Evolutionary conservation across 306 rosid species (phyloP).

Genomic region (Abrus precatorius): DNA sequence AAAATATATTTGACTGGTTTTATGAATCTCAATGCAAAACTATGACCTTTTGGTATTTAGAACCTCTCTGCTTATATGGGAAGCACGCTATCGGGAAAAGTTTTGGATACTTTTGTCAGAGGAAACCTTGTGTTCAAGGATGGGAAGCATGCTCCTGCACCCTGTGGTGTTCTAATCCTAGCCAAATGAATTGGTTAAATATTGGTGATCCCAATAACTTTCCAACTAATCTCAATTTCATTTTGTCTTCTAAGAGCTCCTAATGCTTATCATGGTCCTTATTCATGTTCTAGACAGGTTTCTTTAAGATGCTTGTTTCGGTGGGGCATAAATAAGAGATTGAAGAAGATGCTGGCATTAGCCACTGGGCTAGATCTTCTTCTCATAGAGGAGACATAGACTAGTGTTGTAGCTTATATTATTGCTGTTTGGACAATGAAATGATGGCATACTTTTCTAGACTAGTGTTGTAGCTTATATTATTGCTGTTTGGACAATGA

Average conservation of each 20-base stretch:
- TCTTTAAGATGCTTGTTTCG: conserved; percentile 21
- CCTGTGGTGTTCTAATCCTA: conserved; percentile 81
- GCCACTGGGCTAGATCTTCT: conserved; percentile 4
- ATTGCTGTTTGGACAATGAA: background rate
- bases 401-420: conserved; percentile 22
- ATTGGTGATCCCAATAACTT: conserved; percentile 30
- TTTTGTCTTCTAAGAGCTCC: background rate
- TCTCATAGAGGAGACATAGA: background rate
- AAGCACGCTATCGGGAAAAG: conserved; percentile 73
- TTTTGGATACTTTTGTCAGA: conserved; percentile 83
- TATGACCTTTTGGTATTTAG: conserved; percentile 49
- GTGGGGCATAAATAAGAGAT: conserved; percentile 42
- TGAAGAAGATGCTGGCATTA: conserved; percentile 25
- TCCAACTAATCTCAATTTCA: conserved; percentile 4
- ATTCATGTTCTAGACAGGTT: conserved; percentile 8
- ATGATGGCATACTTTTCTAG: too few species aligned
- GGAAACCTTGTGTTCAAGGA: conserved; percentile 86
- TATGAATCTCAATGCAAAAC: background rate
- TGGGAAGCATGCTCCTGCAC: conserved; percentile 78
- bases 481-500: background rate
- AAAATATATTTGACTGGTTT: conserved; percentile 5
- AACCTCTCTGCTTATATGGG: conserved; percentile 92
- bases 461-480: conserved; percentile 19
- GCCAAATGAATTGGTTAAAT: conserved; percentile 57
- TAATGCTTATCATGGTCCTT: conserved; percentile 17